A percentile compares a stretch with the other conserved stretches of the same genome.
phyloP scores from a whole-genome alignment of 495 filamentous ascomycete genomes.

The Lichina pygmaea region DNA sequence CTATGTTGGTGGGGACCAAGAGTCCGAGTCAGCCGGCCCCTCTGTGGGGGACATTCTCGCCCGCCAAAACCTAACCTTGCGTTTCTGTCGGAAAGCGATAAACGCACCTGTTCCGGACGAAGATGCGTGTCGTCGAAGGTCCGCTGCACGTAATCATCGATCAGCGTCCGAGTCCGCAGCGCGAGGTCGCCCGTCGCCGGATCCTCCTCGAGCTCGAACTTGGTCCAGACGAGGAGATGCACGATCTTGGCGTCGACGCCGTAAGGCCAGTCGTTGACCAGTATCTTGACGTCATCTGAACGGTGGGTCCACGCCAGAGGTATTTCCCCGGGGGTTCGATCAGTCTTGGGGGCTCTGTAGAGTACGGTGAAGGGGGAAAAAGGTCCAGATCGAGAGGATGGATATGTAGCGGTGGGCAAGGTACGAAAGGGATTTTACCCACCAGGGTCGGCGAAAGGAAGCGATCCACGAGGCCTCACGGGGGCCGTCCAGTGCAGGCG shows the following conservation, averaged over 20 bases:
- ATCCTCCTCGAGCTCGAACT: conserved; percentile 49
- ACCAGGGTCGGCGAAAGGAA: conserved; percentile 24
- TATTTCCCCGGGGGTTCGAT: background rate
- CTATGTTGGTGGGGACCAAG: conserved; percentile 10
- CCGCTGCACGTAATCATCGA: conserved; percentile 37
- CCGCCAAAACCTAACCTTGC: too few relatives aligned
- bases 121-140: conserved; percentile 24
- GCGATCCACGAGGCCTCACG: conserved; percentile 15
- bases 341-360: background rate
- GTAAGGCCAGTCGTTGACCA: conserved; percentile 84
- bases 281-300: conserved; percentile 40
- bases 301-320: background rate
- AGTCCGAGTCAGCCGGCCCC: too few relatives aligned
- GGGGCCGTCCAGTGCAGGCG: conserved; percentile 32
- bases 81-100: background rate
- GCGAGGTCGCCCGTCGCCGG: conserved; percentile 38
- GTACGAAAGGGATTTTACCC: conserved; percentile 2
- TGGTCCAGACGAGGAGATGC: conserved; percentile 78
- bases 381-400: background rate
- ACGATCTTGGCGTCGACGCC: conserved; percentile 48
- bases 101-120: conserved; percentile 17
- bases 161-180: conserved; percentile 26
- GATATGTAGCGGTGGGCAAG: background rate
- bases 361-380: background rate
- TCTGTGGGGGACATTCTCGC: too few relatives aligned